phyloP scores from a whole-genome alignment of 306 rosid species.

The Chamaecrista fasciculata region DNA sequence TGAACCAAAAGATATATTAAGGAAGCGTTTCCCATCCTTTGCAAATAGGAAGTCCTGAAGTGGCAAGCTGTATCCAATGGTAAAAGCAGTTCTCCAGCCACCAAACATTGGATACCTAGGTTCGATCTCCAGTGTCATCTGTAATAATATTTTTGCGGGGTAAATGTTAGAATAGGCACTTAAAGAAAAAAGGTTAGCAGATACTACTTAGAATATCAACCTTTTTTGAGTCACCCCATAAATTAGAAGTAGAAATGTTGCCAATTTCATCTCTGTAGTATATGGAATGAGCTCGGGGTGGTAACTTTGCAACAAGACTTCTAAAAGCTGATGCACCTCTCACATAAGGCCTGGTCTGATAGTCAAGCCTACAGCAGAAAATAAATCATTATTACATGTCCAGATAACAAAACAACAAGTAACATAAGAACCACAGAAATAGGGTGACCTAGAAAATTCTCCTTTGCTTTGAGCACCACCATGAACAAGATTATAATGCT shows the following conservation, averaged over 20 bases:
- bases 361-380: slow-evolving; percentile 77
- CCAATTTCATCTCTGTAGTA: slow-evolving; percentile 97
- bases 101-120: slow-evolving; percentile 97
- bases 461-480: slow-evolving; percentile 92
- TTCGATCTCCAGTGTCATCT: slow-evolving; percentile 86
- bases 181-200: not conserved
- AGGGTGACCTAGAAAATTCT: slow-evolving; percentile 86
- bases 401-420: slow-evolving; percentile 25
- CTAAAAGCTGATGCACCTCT: slow-evolving; percentile 84
- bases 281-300: slow-evolving; percentile 90
- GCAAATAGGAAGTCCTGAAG: slow-evolving; percentile 81
- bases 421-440: slow-evolving; percentile 24
- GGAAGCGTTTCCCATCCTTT: slow-evolving; percentile 69
- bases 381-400: slow-evolving; percentile 21
- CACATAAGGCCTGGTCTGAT: slow-evolving; percentile 73
- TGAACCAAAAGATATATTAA: slow-evolving; percentile 76
- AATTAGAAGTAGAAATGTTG: slow-evolving; percentile 88
- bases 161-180: slow-evolving; percentile 23
- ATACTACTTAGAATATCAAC: slow-evolving; percentile 35
- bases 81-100: slow-evolving; percentile 92
- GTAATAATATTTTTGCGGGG: slow-evolving; percentile 29
- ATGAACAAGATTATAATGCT: slow-evolving; percentile 78
- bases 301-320: slow-evolving; percentile 80
- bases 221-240: slow-evolving; percentile 94
- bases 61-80: slow-evolving; percentile 92